A percentile compares a stretch with the other conserved stretches of the same genome.
Conservation (phyloP, 2,329 filamentous ascomycete genomes). For the Podosphaera fusca region DNA sequence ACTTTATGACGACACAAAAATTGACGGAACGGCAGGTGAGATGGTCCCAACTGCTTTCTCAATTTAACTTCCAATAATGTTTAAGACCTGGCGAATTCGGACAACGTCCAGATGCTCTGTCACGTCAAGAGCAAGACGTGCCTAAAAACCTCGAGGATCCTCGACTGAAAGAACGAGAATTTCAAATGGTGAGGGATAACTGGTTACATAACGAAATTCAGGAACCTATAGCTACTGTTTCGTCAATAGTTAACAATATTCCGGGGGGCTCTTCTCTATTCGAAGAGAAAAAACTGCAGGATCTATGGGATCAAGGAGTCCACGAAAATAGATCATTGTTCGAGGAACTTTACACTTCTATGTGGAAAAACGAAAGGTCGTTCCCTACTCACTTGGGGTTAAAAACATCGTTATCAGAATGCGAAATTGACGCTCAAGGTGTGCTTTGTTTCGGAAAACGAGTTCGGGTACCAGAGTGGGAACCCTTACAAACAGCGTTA, state of each 20-base stretch:
- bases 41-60: neutral
- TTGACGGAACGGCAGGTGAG: neutral
- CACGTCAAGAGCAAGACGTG: neutral
- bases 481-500: neutral
- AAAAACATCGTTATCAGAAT: neutral
- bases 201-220: no score
- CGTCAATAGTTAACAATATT: neutral
- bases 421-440: neutral
- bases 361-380: neutral
- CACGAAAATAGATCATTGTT: no score
- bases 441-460: neutral
- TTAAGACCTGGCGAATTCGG: neutral
- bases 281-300: neutral
- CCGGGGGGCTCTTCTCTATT: neutral
- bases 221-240: neutral
- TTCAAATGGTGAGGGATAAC: neutral
- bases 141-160: neutral
- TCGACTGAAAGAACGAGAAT: neutral
- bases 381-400: neutral
- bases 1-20: neutral
- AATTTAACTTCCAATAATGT: neutral
- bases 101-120: neutral
- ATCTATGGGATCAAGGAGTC: no score
- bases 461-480: neutral
- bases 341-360: neutral